Base-by-base conservation (phyloP, 352 stramenopile species). In the Globisporangium camurandrum region DNA sequence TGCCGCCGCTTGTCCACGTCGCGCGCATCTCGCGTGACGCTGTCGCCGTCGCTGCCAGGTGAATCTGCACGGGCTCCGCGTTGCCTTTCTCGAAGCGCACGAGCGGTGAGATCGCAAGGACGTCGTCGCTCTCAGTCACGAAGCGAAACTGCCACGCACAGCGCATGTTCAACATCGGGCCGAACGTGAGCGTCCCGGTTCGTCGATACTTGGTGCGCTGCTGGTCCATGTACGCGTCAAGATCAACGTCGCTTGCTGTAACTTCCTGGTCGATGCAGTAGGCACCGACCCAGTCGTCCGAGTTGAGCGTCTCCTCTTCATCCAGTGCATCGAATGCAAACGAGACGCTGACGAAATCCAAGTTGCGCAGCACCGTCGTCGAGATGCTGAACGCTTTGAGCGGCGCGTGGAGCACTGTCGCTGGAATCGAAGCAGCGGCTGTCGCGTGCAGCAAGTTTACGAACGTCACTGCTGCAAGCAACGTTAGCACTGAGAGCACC, bases 1-100 rank as follows among this genome's bases (percentile, higher is more conserved):
- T 53, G 33, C 61, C 52, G 30, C 49, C 69, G 51, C 71, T 83
- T 4, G 71, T 70, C 74, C 74, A 86, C 44, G 66, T 74, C 46
- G 79, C 69, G 23, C 68, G 56, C 64, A 86, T 83, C 47, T 82
- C 61, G 8, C 51, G 56, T 0, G 28, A 3, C 5, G n/a, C 39
- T 4, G 19, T 43, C n/a, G n/a, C n/a, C 8, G 54, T 61, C n/a
- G 26, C 19, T 11, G 54, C 47, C 14, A 61, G 20, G 20, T 56
- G 54, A 17, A 61, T 46, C 42, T 61, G 71, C 27, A 45, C 16
- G 6, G 74, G 74, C 60, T 86, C 59, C 12, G 54, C 66, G 8
- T 52, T 38, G 9, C 71, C 74, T 4, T 57, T 61, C 9, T 46
- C 61, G 26, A 75, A 76, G 37, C 49, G 64, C 34, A 85, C 28